Conservation (phyloP, 192 early-diverging fungal genomes). For the Gonapodya sp. region DNA sequence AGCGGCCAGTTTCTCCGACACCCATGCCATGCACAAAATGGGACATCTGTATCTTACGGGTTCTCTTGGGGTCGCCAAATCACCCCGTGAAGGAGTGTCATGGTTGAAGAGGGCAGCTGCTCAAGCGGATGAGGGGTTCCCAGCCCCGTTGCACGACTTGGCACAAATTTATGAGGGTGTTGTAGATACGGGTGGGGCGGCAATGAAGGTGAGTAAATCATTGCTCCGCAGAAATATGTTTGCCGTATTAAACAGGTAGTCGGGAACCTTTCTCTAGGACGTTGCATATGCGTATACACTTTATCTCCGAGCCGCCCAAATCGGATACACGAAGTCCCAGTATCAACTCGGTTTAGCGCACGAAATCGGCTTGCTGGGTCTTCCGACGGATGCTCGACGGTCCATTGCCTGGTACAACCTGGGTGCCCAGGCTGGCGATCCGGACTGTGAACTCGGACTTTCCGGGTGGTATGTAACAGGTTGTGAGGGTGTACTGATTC, state of each 20-base stretch:
- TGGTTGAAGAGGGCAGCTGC: slow-evolving; percentile 72
- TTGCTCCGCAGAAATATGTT: neutral
- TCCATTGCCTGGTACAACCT: slow-evolving; percentile 70
- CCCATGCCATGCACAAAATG: slow-evolving; percentile 90
- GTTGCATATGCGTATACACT: slow-evolving; percentile 63
- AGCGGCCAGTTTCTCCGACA: slow-evolving; percentile 79
- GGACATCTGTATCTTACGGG: slow-evolving; percentile 68
- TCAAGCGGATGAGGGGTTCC: slow-evolving; percentile 55
- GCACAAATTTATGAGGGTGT: slow-evolving; percentile 64
- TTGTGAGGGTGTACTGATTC: slow-evolving; percentile 59
- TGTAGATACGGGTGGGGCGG: neutral
- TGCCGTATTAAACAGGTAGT: slow-evolving; percentile 15
- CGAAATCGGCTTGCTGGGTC: slow-evolving; percentile 67
- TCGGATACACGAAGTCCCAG: slow-evolving; percentile 63
- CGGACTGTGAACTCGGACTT: slow-evolving; percentile 79
- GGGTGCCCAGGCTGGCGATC: slow-evolving; percentile 68
- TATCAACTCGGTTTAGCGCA: slow-evolving; percentile 70
- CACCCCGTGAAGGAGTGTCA: slow-evolving; percentile 68
- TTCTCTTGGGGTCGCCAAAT: slow-evolving; percentile 50
- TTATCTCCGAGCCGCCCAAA: slow-evolving; percentile 58
- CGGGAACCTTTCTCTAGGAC: slow-evolving; percentile 59
- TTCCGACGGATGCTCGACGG: slow-evolving; percentile 47
- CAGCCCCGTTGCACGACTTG: slow-evolving; percentile 65
- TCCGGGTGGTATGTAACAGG: slow-evolving; percentile 79
- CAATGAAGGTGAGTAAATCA: slow-evolving; percentile 27